phyloP scores from a whole-genome alignment of 148 eudicot genomes.

The Rhododendron ferrugineum region DNA sequence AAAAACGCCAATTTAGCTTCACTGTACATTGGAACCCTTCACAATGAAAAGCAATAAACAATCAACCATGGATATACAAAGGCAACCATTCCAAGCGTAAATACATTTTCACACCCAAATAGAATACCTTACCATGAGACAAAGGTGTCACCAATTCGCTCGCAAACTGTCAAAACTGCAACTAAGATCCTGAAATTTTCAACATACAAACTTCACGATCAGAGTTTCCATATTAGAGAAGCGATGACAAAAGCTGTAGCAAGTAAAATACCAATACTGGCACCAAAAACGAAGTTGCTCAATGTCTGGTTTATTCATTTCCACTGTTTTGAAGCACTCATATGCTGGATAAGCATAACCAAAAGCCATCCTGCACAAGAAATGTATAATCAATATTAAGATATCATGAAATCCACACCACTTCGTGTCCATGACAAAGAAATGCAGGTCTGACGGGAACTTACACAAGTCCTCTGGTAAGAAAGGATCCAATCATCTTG shows the following conservation, averaged over 20 bases:
- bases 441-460: conserved; percentile 16
- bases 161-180: conserved; percentile 69
- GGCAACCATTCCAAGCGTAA: not conserved
- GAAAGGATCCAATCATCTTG: conserved; percentile 81
- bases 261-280: conserved; percentile 68
- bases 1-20: conserved; percentile 94
- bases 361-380: conserved; percentile 60
- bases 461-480: conserved; percentile 87
- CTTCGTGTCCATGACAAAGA: not conserved
- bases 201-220: not conserved
- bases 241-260: not conserved
- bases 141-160: conserved; percentile 80
- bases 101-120: not conserved
- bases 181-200: conserved; percentile 70
- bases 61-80: conserved; percentile 7
- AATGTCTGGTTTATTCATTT: conserved; percentile 83
- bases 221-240: not conserved
- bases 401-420: not conserved
- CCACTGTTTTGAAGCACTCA: conserved; percentile 83
- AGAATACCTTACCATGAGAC: conserved; percentile 65
- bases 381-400: not conserved
- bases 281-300: conserved; percentile 96
- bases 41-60: conserved; percentile 16
- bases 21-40: conserved; percentile 93
- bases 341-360: conserved; percentile 97